Percentiles rank a stretch among this genome's conserved stretches.
Conservation (phyloP, 176 grass and related monocot genomes). For the Aegilops umbellulata region DNA sequence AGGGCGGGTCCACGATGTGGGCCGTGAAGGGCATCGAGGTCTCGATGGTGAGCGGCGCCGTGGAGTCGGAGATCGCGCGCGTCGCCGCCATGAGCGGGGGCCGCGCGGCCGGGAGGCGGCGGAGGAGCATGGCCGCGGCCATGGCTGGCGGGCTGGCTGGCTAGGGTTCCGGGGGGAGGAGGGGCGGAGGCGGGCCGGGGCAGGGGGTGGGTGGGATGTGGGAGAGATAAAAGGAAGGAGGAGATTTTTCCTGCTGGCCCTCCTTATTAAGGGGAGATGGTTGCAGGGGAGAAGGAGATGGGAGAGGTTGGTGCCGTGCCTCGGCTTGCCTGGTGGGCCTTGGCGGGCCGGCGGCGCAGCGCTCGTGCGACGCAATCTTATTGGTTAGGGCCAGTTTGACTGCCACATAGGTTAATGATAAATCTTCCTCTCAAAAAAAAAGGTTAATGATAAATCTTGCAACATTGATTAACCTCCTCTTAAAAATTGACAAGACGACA, state of each 20-base stretch:
- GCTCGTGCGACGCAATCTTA: neutral
- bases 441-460: neutral
- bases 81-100: neutral
- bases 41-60: slow-evolving; percentile 70
- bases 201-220: neutral
- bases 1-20: slow-evolving; percentile 80
- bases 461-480: neutral
- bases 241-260: slow-evolving; percentile 28
- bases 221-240: slow-evolving; percentile 15
- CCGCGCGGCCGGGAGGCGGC: slow-evolving; percentile 43
- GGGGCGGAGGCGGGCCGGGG: neutral
- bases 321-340: neutral
- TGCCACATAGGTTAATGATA: neutral
- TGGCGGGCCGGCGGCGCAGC: slow-evolving; percentile 35
- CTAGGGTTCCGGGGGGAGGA: slow-evolving; percentile 33
- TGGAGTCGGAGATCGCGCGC: slow-evolving; percentile 49
- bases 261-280: slow-evolving; percentile 10
- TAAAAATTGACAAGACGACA: slow-evolving; percentile 8
- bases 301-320: neutral
- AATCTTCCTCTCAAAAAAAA: no score
- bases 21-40: slow-evolving; percentile 91
- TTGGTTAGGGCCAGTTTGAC: slow-evolving; percentile 11
- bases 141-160: slow-evolving; percentile 25
- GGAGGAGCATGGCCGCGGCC: slow-evolving; percentile 43
- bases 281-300: neutral